phyloP scores from a whole-genome alignment of 306 rosid genomes.

The Prunus davidiana region DNA sequence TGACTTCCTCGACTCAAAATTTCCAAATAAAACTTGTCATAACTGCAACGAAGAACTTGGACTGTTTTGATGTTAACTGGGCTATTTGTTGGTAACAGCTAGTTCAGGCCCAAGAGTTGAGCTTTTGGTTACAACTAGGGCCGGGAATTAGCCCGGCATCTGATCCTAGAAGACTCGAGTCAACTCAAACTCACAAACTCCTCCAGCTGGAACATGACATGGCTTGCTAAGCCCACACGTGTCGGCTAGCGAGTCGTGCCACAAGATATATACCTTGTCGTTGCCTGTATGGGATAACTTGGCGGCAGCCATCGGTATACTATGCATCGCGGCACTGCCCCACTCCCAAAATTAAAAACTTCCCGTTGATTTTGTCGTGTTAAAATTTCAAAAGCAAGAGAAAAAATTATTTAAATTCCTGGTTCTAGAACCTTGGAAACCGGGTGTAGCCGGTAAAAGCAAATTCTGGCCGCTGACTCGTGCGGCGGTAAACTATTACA shows the following conservation, averaged over 20 bases:
- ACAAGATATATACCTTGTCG: constrained; percentile 22
- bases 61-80: too few species aligned
- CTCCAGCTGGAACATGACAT: too few species aligned
- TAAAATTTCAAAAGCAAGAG: not conserved
- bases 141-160: not conserved
- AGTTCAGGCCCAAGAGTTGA: too few species aligned
- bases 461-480: constrained; percentile 18
- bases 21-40: too few species aligned
- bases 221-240: constrained; percentile 6
- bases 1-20: too few species aligned
- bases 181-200: too few species aligned
- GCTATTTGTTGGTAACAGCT: too few species aligned
- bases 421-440: constrained; percentile 19
- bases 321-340: not conserved
- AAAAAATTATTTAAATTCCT: not conserved
- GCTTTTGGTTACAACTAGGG: too few species aligned
- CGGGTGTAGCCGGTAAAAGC: constrained; percentile 41
- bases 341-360: not conserved
- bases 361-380: not conserved
- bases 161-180: not conserved
- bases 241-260: constrained; percentile 6
- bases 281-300: constrained; percentile 20
- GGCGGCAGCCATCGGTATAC: constrained; percentile 10
- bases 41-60: too few species aligned
- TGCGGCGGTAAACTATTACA: constrained; percentile 9